Conservation (phyloP, 192 early-diverging fungal genomes). For the Glomus cerebriforme region DNA sequence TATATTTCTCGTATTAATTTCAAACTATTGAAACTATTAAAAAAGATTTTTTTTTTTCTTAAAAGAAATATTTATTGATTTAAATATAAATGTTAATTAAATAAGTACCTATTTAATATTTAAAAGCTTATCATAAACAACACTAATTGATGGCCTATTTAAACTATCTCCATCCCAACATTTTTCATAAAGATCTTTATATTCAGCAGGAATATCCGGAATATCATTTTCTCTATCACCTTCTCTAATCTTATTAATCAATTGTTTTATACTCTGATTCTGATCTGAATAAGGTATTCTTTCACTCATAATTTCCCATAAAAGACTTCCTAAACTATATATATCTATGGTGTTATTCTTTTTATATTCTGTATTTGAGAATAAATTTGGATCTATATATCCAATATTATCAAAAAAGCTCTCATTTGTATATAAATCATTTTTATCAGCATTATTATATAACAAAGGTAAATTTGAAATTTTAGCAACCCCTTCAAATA, state of each 20-base stretch:
- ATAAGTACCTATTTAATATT: neutral
- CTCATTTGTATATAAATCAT: too few relatives aligned
- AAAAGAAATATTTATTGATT: too few relatives aligned
- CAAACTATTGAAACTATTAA: too few relatives aligned
- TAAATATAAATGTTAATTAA: too few relatives aligned
- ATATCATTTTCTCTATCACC: neutral
- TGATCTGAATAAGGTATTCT: neutral
- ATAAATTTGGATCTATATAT: neutral
- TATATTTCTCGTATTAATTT: too few relatives aligned
- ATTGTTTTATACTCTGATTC: neutral
- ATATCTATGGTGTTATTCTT: neutral
- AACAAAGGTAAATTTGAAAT: neutral
- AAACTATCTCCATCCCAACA: neutral
- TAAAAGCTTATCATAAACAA: neutral
- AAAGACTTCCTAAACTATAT: neutral
- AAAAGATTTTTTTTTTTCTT: too few relatives aligned
- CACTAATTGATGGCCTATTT: neutral
- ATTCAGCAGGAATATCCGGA: neutral
- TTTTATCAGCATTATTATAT: neutral
- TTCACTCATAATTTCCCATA: neutral
- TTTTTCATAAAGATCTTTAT: neutral
- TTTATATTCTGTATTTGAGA: neutral
- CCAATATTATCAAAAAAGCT: neutral
- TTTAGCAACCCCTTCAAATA: neutral
- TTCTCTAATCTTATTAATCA: neutral